Evolutionary conservation across 1,139 yeast species (phyloP).

Genomic region (Yueomyces sp.): DNA sequence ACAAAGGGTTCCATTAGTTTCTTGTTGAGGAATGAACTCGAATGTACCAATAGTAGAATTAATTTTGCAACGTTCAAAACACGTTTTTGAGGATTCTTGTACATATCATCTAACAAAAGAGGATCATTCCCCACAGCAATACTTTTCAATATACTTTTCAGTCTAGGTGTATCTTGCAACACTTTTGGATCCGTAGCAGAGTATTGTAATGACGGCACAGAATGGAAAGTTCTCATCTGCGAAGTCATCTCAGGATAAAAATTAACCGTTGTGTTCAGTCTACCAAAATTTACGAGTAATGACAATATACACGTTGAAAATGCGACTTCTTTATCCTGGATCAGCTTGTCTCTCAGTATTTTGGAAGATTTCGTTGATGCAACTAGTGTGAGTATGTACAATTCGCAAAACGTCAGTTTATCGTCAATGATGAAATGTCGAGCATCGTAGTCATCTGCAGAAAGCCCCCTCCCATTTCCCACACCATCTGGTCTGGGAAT

Average conservation of each 20-base stretch:
- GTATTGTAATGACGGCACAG: conserved; percentile 81
- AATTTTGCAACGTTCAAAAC: conserved; percentile 52
- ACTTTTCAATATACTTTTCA: conserved; percentile 81
- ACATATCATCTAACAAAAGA: conserved; percentile 37
- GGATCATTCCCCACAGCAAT: conserved; percentile 33
- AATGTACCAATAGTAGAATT: conserved; percentile 60
- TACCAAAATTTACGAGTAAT: conserved; percentile 76
- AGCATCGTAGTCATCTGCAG: conserved; percentile 14
- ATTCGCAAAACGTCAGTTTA: conserved; percentile 67
- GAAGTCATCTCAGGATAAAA: conserved; percentile 97
- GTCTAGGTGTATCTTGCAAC: conserved; percentile 86
- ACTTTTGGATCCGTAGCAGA: conserved; percentile 35
- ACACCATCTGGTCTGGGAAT: conserved; percentile 21
- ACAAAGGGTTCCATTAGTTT: conserved; percentile 24
- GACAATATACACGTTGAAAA: conserved; percentile 73
- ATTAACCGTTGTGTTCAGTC: conserved; percentile 90
- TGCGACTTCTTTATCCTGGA: conserved; percentile 50
- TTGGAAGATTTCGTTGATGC: conserved; percentile 77
- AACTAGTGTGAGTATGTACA: conserved; percentile 72
- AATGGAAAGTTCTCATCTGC: conserved; percentile 80
- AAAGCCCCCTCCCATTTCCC: too few relatives aligned
- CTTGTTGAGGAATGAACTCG: conserved; percentile 37
- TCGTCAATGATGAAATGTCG: conserved; percentile 29
- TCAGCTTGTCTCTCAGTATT: conserved; percentile 63
- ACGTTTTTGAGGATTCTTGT: conserved; percentile 11